Evolutionary conservation across 768 basidiomycete genomes (phyloP).

Genomic region (Hericium erinaceus): DNA sequence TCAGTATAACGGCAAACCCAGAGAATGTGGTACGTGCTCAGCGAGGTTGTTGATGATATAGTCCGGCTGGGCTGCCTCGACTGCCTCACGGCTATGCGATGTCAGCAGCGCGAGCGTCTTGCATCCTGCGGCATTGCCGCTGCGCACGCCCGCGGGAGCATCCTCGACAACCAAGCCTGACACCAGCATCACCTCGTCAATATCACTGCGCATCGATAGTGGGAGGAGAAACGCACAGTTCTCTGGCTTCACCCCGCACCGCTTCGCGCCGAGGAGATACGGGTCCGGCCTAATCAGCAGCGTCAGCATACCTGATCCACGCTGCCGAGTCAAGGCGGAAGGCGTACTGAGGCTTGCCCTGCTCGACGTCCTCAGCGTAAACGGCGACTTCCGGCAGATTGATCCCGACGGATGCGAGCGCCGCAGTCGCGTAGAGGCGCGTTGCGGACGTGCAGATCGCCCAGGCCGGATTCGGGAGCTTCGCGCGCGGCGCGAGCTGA

Average conservation of each 20-base stretch:
- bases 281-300: slow-evolving; percentile 61
- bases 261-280: slow-evolving; percentile 77
- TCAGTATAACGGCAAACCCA: background rate
- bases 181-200: background rate
- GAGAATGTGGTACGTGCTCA: slow-evolving; percentile 19
- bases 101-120: slow-evolving; percentile 80
- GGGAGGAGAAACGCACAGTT: slow-evolving; percentile 35
- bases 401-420: slow-evolving; percentile 57
- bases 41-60: slow-evolving; percentile 69
- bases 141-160: slow-evolving; percentile 75
- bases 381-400: slow-evolving; percentile 68
- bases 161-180: slow-evolving; percentile 85
- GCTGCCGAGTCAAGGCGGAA: background rate
- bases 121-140: slow-evolving; percentile 76
- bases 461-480: slow-evolving; percentile 58
- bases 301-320: slow-evolving; percentile 41
- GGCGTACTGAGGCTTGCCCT: slow-evolving; percentile 71
- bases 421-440: slow-evolving; percentile 59
- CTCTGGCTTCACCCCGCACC: slow-evolving; percentile 51
- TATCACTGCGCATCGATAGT: background rate
- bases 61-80: slow-evolving; percentile 54
- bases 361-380: slow-evolving; percentile 70
- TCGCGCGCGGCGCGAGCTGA: slow-evolving; percentile 21
- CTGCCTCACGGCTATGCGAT: slow-evolving; percentile 59
- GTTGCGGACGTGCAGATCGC: slow-evolving; percentile 88